Base-by-base conservation (phyloP, 2,329 filamentous ascomycete genomes). In the Trichoderma koningiopsis region DNA sequence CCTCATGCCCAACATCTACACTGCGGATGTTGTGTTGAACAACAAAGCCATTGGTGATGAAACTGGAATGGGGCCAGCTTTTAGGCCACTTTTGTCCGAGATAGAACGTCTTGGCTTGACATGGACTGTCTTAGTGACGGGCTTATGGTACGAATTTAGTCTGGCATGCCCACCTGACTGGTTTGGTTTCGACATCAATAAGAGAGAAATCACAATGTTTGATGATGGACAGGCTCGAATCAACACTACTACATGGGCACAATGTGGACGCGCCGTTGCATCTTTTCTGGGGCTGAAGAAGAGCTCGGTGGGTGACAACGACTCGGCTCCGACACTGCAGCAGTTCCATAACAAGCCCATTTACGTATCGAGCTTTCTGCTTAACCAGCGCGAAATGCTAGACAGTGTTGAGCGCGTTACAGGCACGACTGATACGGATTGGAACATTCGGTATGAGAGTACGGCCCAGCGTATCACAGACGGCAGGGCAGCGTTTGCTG, bases 301-400 rank as follows among this genome's bases (percentile, higher is more conserved):
- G 52, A 66, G 80, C 79, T 83, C 70, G 84, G 82, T 53, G 76
- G 80, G 64, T 74, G 1, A 76, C n/a, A 52, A 70, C 2, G 73
- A 76, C 22, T 14, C 59, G 1, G 22, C 81, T 77, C 53, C 77
- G 5, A 71, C 73, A 1, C 74, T 83, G 0, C 88, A 24, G 76
- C 79, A 7, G 72, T 79, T 72, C 70, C 77, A n/a, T 11, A 87
- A 88, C 76, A 80, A 82, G 63, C 70, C 72, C 3, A 72, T 89
- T 6, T 86, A 83, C 71, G 68, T 89, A n/a, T 80, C 79, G 43
- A 88, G 85, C 58, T 91, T 90, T 77, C 74, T 79, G 1, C 71
- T 90, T 68, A 87, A 77, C 70, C 89, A 92, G 75, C 82, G 81
- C 31, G 89, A 92, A 8, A 90, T 92, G 78, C 83, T 91, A 70